Conservation (phyloP, 371 early-diverging fungal species). For the Chytridiales sp. region DNA sequence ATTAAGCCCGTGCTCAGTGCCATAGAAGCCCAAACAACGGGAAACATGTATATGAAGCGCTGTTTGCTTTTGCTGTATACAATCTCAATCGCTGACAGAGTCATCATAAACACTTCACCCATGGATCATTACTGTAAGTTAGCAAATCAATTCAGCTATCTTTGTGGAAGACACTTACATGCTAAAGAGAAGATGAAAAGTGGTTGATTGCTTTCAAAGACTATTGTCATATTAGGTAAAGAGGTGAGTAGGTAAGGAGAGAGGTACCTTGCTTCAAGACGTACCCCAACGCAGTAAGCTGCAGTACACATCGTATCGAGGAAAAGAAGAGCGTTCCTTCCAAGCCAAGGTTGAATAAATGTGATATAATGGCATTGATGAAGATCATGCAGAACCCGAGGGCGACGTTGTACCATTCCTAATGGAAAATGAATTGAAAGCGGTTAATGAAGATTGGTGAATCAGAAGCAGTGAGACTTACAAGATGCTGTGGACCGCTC, state of each 20-base stretch:
- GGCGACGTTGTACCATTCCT: conserved; percentile 25
- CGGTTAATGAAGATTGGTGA: too few relatives aligned
- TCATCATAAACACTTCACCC: conserved; percentile 21
- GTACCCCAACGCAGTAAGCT: conserved; percentile 48
- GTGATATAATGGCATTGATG: conserved; percentile 26
- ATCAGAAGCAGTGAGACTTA: too few relatives aligned
- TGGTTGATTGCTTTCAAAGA: conserved; percentile 33
- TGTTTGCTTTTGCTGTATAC: conserved; percentile 28
- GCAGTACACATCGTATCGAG: conserved; percentile 31
- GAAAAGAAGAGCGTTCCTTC: conserved; percentile 23
- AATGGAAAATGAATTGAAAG: too few relatives aligned
- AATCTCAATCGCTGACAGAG: conserved; percentile 26
- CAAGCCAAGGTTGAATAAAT: conserved; percentile 29
- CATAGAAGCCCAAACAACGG: conserved; percentile 30
- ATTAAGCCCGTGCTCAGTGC: conserved; percentile 20
- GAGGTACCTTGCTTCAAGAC: conserved; percentile 34
- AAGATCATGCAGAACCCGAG: conserved; percentile 29
- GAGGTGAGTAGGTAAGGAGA: not conserved
- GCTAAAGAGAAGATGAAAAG: conserved; percentile 17
- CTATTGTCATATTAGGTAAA: conserved; percentile 7
- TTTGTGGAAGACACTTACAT: conserved; percentile 12
- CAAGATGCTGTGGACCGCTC: too few relatives aligned
- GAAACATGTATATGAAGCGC: conserved; percentile 29
- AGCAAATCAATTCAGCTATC: too few relatives aligned
- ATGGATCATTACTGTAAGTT: too few relatives aligned